Evolutionary conservation across 2,329 filamentous ascomycete genomes (phyloP).

Genomic region (Nigrograna mackinnonii): DNA sequence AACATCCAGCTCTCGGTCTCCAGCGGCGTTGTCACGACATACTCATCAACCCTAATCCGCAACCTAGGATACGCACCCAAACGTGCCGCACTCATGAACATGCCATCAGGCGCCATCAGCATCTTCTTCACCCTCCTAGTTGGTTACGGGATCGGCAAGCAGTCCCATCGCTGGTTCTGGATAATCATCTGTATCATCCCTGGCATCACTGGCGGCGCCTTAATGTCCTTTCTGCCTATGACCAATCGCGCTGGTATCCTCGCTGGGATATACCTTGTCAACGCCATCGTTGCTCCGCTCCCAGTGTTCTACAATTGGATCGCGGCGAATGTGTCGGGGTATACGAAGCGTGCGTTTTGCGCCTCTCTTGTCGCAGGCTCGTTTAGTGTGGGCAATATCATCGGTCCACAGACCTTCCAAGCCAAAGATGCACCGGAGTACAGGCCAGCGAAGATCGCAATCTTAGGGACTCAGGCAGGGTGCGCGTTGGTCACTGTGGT

Average conservation of each 20-base stretch:
- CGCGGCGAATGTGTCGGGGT: slow-evolving; percentile 33
- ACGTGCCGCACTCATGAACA: slow-evolving; percentile 20
- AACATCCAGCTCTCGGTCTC: not conserved
- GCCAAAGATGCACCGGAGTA: slow-evolving; percentile 25
- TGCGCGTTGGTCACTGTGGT: slow-evolving; percentile 38
- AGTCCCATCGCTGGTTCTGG: slow-evolving; percentile 37
- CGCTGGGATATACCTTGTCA: slow-evolving; percentile 41
- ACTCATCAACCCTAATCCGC: slow-evolving; percentile 22
- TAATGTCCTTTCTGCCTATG: slow-evolving; percentile 40
- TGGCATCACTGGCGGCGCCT: slow-evolving; percentile 27
- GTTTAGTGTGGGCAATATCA: slow-evolving; percentile 47
- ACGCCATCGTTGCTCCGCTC: slow-evolving; percentile 43
- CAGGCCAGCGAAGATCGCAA: slow-evolving; percentile 48
- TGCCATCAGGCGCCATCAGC: slow-evolving; percentile 27
- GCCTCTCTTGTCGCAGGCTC: slow-evolving; percentile 36
- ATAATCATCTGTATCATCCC: slow-evolving; percentile 41
- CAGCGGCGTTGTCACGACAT: slow-evolving; percentile 19
- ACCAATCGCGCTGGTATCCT: slow-evolving; percentile 35
- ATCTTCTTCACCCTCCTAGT: slow-evolving; percentile 41
- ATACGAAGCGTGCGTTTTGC: slow-evolving; percentile 42
- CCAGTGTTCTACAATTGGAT: slow-evolving; percentile 42
- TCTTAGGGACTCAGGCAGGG: no score
- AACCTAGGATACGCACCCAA: slow-evolving; percentile 19
- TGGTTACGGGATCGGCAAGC: slow-evolving; percentile 43
- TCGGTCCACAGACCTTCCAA: slow-evolving; percentile 48